These are phyloP conservation scores for Solanum hybrid DNA, from an alignment of 305 asterid species.

Conservation along the genomic window DNA sequence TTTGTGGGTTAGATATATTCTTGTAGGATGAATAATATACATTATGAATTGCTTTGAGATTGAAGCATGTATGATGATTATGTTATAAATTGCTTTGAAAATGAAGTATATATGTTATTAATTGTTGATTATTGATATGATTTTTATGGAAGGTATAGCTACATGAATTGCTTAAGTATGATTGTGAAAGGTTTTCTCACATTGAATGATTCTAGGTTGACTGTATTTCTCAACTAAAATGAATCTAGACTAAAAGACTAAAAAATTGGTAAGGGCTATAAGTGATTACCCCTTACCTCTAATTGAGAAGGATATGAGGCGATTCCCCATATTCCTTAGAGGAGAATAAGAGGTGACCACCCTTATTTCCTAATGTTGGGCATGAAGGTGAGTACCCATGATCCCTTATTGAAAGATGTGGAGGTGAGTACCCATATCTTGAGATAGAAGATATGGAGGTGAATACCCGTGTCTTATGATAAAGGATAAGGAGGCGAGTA, in stretches of 20 bases:
- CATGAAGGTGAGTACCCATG: not conserved
- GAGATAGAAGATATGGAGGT: too few relatives aligned
- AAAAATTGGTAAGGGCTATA: not conserved
- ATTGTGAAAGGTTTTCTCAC: not conserved
- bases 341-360: not conserved
- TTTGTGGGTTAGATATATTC: too few relatives aligned
- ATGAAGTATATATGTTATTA: too few relatives aligned
- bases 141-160: not conserved
- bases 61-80: too few relatives aligned
- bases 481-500: too few relatives aligned
- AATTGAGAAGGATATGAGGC: not conserved
- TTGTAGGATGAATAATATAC: too few relatives aligned
- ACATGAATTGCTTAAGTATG: not conserved
- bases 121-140: not conserved
- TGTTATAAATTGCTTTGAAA: too few relatives aligned
- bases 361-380: not conserved
- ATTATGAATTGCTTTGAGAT: too few relatives aligned
- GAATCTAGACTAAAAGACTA: not conserved
- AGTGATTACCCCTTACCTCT: not conserved
- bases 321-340: too few relatives aligned
- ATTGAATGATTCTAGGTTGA: not conserved
- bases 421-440: not conserved
- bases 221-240: not conserved
- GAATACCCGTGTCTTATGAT: too few relatives aligned
- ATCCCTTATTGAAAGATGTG: not conserved